phyloP scores from a whole-genome alignment of 176 grass and related monocot genomes.

The Musa troglodytarum region DNA sequence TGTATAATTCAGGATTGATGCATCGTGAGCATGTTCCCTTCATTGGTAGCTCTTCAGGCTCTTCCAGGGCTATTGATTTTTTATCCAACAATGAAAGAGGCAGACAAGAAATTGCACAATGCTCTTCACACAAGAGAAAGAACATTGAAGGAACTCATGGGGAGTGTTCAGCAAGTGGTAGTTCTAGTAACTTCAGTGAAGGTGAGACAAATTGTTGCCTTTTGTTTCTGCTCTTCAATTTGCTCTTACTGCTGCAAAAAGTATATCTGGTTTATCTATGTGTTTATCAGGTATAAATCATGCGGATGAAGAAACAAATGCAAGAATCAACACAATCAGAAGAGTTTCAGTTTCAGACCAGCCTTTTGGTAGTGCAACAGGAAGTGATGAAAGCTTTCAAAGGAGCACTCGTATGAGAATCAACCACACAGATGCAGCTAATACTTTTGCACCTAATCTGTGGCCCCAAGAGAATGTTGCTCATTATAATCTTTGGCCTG shows the following conservation, averaged over 20 bases:
- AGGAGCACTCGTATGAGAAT: slow-evolving; percentile 21
- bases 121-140: slow-evolving; percentile 20
- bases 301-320: slow-evolving; percentile 4
- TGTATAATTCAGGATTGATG: background rate
- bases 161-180: slow-evolving; percentile 14
- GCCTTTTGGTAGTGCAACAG: slow-evolving; percentile 3
- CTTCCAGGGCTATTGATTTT: slow-evolving; percentile 6
- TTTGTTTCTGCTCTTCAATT: background rate
- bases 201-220: slow-evolving; percentile 5
- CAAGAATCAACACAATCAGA: background rate
- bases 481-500: slow-evolving; percentile 5
- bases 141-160: slow-evolving; percentile 4
- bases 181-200: slow-evolving; percentile 4
- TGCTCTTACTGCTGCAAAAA: slow-evolving; percentile 1
- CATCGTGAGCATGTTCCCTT: background rate
- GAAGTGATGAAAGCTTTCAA: slow-evolving; percentile 12
- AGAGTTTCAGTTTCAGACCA: background rate
- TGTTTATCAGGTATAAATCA: background rate
- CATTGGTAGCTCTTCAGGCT: slow-evolving; percentile 3
- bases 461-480: slow-evolving; percentile 5
- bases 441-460: slow-evolving; percentile 6
- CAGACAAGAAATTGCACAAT: background rate
- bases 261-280: slow-evolving; percentile 3
- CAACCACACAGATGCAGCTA: background rate
- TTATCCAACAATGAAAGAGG: slow-evolving; percentile 5